phyloP scores from a whole-genome alignment of 306 rosid genomes.

The Erythrophleum fordii region DNA sequence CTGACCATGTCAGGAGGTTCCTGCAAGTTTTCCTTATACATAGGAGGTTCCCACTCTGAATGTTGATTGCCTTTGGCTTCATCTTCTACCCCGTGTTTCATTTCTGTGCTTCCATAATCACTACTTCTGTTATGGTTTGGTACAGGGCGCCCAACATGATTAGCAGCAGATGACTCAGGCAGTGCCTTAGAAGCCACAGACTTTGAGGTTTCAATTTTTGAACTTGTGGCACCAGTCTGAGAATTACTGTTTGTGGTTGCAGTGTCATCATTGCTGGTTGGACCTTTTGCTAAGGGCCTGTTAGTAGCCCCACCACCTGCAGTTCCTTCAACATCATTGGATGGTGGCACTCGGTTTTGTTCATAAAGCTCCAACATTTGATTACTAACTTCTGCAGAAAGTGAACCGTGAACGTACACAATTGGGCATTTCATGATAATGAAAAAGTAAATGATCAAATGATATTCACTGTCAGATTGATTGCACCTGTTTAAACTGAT shows the following conservation, averaged over 20 bases:
- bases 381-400: constrained; percentile 93
- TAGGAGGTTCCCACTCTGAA: constrained; percentile 43
- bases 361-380: constrained; percentile 98
- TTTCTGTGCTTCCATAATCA: constrained; percentile 69
- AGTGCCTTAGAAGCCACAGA: constrained; percentile 59
- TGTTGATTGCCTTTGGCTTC: constrained; percentile 63
- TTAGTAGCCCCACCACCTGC: constrained; percentile 58
- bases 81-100: constrained; percentile 61
- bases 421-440: constrained; percentile 34
- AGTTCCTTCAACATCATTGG: constrained; percentile 79
- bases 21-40: constrained; percentile 51
- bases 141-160: constrained; percentile 55
- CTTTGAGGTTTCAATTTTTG: constrained; percentile 59
- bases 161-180: constrained; percentile 58
- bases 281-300: constrained; percentile 51
- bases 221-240: constrained; percentile 60
- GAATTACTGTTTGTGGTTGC: constrained; percentile 58
- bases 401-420: constrained; percentile 24
- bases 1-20: constrained; percentile 55
- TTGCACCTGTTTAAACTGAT: constrained; percentile 26
- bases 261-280: constrained; percentile 68
- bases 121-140: constrained; percentile 55
- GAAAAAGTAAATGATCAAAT: constrained; percentile 1
- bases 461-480: neutral
- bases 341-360: constrained; percentile 78